Base-by-base conservation (phyloP, 1,284 basidiomycete species). In the Malassezia slooffiae region DNA sequence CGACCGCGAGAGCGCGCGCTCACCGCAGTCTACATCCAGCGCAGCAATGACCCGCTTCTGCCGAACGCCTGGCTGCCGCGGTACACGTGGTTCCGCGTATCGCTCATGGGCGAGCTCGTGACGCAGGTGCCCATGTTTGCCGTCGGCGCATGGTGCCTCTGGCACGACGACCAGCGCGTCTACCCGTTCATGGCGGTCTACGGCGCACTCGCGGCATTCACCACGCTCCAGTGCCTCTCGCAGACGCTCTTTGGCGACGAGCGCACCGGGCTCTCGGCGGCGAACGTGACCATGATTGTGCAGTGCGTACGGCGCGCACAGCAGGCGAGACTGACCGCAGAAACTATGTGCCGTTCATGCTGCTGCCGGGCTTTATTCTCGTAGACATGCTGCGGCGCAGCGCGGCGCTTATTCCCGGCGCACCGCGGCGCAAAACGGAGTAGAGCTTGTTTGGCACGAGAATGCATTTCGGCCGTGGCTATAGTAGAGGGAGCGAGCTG, bases 21-120 rank as follows among this genome's bases (percentile, higher is more conserved):
- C 16, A 1, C 16, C 19, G 8, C 38, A 52, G 50, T 48, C 36
- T 52, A 52, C 29, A 19, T 52, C 5, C 21, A 17, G 22, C 23
- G 45, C 23, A 44, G 41, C 20, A 40, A 30, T 10, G 50, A 52
- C 36, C 50, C 50, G 16, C 41, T 52, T 16, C 11, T 52, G 19
- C 34, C 36, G 11, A 37, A 41, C n/a, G 36, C 42, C 7, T 47
- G 41, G 41, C 13, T 12, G 6, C 42, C 46, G 3, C 29, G 34
- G 20, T 52, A 52, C 22, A 34, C 37, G 17, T 52, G 50, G 50
- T 48, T 52, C 38, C 42, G 46, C 20, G 32, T 47, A 21, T 38
- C 46, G 11, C 27, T 52, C 2, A 16, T 52, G 3, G 41, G 42
- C 37, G 50, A 52, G 32, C 45, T 52, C 17, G 31, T 52, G 9